Evolutionary conservation across 306 rosid genomes (phyloP).

Genomic region (Cucumis melo): DNA sequence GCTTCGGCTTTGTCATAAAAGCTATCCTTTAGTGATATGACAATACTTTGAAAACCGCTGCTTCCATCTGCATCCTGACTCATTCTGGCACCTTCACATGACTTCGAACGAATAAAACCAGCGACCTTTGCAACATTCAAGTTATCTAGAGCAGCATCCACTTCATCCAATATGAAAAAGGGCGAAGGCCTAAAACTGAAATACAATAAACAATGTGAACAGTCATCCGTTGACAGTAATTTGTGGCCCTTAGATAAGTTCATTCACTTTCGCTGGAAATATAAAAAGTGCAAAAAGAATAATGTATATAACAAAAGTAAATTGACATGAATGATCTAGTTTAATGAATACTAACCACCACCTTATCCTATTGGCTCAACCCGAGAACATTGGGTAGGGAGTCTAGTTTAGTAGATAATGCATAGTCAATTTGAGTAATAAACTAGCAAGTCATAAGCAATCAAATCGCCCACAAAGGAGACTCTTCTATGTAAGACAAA

Average conservation of each 20-base stretch:
- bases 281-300: background rate
- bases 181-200: constrained; percentile 96
- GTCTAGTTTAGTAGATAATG: background rate
- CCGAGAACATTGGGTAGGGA: background rate
- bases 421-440: background rate
- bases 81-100: constrained; percentile 70
- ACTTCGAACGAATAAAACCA: constrained; percentile 88
- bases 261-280: background rate
- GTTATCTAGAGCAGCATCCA: constrained; percentile 98
- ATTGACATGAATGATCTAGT: background rate
- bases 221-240: background rate
- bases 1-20: constrained; percentile 93
- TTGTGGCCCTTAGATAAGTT: background rate
- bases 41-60: constrained; percentile 88
- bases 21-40: constrained; percentile 83
- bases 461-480: background rate
- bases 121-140: constrained; percentile 95
- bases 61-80: constrained; percentile 63
- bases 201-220: constrained; percentile 1
- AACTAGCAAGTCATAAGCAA: background rate
- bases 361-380: background rate
- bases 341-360: background rate
- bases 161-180: constrained; percentile 96
- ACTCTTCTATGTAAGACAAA: background rate
- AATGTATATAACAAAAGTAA: background rate